Conservation (phyloP, 768 basidiomycete species). For the Solioccasus polychromus region DNA sequence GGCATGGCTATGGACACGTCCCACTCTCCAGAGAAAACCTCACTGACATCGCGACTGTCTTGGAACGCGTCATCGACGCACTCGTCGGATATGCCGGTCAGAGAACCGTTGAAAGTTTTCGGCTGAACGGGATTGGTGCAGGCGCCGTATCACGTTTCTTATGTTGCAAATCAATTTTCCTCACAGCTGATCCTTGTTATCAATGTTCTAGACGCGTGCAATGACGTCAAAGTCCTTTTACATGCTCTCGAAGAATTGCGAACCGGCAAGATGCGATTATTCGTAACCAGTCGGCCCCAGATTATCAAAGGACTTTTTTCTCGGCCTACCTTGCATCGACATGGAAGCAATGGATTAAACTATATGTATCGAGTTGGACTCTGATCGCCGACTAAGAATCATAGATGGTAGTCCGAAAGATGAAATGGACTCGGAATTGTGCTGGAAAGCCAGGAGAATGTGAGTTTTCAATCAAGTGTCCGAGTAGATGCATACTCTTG, state of each 20-base stretch:
- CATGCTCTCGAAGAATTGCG: background rate
- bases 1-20: no score
- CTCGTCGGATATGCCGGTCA: no score
- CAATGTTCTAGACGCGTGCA: slow-evolving; percentile 19
- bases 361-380: slow-evolving; percentile 5
- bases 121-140: no score
- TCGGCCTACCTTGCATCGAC: background rate
- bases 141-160: no score
- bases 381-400: slow-evolving; percentile 3
- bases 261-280: background rate
- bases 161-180: no score
- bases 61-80: no score
- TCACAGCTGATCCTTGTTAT: slow-evolving; percentile 6
- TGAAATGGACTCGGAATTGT: background rate
- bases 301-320: slow-evolving; percentile 7
- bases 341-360: slow-evolving; percentile 8
- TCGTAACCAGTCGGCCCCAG: slow-evolving; percentile 10
- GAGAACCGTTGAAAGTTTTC: no score
- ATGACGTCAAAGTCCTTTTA: slow-evolving; percentile 2
- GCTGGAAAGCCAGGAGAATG: slow-evolving; percentile 9
- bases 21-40: no score
- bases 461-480: background rate
- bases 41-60: no score
- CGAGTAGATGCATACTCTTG: background rate
- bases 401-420: background rate